Conservation (phyloP, 352 stramenopile genomes). For the Phytopythium delawarense region DNA sequence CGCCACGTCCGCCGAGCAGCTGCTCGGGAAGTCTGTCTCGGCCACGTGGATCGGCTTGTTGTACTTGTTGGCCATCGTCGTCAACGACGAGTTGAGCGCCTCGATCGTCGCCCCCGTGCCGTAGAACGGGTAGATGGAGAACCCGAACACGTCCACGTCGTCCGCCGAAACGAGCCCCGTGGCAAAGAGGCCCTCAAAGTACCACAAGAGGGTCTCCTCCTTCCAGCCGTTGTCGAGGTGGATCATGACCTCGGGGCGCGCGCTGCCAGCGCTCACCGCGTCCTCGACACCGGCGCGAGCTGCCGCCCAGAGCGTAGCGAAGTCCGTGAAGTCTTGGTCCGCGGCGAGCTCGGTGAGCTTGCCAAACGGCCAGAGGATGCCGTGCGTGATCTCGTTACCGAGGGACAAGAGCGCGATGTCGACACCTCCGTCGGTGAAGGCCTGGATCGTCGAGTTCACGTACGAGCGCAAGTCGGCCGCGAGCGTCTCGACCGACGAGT, state of each 20-base stretch:
- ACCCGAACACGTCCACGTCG: slow-evolving; percentile 26
- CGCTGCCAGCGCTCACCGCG: slow-evolving; percentile 17
- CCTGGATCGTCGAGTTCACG: slow-evolving; percentile 23
- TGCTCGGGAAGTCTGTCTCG: slow-evolving; percentile 27
- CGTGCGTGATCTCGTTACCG: slow-evolving; percentile 29
- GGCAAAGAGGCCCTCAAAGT: slow-evolving; percentile 25
- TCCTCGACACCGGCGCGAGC: slow-evolving; percentile 20
- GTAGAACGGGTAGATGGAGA: slow-evolving; percentile 34
- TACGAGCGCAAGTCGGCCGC: slow-evolving; percentile 17
- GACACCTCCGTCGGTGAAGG: slow-evolving; percentile 26
- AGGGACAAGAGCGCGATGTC: slow-evolving; percentile 25
- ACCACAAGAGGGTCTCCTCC: slow-evolving; percentile 25
- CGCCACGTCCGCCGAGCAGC: slow-evolving; percentile 21
- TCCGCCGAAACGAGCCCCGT: slow-evolving; percentile 18
- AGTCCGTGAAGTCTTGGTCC: slow-evolving; percentile 16
- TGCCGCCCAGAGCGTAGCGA: slow-evolving; percentile 25
- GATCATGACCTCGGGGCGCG: slow-evolving; percentile 27
- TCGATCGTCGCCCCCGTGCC: slow-evolving; percentile 17
- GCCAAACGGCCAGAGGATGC: slow-evolving; percentile 24
- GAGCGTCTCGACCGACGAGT: slow-evolving; percentile 16
- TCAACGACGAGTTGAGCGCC: slow-evolving; percentile 22
- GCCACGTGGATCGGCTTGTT: slow-evolving; percentile 25
- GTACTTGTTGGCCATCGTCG: slow-evolving; percentile 20
- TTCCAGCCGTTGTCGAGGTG: slow-evolving; percentile 36
- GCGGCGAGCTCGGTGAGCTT: slow-evolving; percentile 17